Evolutionary conservation across 768 basidiomycete species (phyloP).

Genomic region (Suillus decipiens): DNA sequence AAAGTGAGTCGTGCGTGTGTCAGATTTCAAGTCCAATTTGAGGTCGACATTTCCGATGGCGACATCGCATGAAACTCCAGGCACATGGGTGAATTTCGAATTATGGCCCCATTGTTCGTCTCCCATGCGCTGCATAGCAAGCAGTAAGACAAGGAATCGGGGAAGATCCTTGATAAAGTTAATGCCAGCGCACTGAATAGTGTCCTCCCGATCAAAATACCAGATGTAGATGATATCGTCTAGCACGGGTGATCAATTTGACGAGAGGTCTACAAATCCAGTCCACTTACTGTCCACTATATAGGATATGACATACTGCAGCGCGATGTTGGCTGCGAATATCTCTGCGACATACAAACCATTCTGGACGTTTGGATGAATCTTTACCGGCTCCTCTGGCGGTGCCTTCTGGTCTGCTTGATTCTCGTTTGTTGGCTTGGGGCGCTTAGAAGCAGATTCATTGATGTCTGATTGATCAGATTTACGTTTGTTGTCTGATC

Average conservation of each 20-base stretch:
- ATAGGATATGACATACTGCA: neutral
- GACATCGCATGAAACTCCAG: neutral
- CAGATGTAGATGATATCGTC: slow-evolving; percentile 9
- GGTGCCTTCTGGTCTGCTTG: neutral
- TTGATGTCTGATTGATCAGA: neutral
- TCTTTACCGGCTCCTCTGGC: neutral
- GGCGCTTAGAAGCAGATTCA: neutral
- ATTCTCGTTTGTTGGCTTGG: neutral
- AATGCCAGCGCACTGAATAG: slow-evolving; percentile 12
- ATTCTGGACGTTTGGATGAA: neutral
- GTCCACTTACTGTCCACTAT: neutral
- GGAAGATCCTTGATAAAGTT: slow-evolving; percentile 19
- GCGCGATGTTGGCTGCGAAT: neutral
- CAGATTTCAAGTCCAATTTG: neutral
- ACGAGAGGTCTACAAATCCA: neutral
- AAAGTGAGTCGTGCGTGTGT: slow-evolving; percentile 5
- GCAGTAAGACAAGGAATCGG: slow-evolving; percentile 11
- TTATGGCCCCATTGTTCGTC: slow-evolving; percentile 15
- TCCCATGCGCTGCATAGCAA: slow-evolving; percentile 16
- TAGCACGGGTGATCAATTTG: neutral
- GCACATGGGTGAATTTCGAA: neutral
- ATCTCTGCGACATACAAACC: slow-evolving; percentile 4
- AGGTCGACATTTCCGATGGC: neutral
- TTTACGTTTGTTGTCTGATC: neutral
- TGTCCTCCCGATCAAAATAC: neutral